These are phyloP conservation scores for Amorphotheca resinae DNA, from an alignment of 495 filamentous ascomycete genomes.

Conservation along the genomic window DNA sequence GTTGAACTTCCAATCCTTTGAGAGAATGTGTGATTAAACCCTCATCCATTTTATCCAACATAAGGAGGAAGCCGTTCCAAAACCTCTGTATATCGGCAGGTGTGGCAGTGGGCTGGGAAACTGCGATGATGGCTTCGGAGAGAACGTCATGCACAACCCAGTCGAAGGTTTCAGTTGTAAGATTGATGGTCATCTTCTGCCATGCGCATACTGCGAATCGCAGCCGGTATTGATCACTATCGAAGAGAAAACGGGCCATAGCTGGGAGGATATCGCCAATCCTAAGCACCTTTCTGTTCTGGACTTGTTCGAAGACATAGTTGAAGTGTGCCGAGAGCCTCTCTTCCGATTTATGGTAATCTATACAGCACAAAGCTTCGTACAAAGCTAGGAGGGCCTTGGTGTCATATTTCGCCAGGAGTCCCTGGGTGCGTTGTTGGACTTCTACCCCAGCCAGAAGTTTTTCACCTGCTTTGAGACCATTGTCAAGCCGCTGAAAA, in stretches of 20 bases:
- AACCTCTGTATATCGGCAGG: conserved; percentile 41
- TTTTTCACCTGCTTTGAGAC: conserved; percentile 33
- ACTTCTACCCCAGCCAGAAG: conserved; percentile 24
- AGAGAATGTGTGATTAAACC: conserved; percentile 66
- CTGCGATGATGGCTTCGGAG: conserved; percentile 26
- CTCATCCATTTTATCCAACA: conserved; percentile 58
- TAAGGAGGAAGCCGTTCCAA: conserved; percentile 62
- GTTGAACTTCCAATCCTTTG: conserved; percentile 56
- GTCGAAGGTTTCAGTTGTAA: conserved; percentile 61
- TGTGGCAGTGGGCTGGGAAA: conserved; percentile 31
- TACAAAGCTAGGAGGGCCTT: conserved; percentile 34
- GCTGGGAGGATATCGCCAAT: conserved; percentile 61
- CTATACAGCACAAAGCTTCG: conserved; percentile 40
- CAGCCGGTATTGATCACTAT: conserved; percentile 41
- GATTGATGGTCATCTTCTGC: conserved; percentile 41
- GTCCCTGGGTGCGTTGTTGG: conserved; percentile 26
- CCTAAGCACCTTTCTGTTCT: conserved; percentile 57
- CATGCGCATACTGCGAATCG: conserved; percentile 60
- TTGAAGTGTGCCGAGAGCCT: conserved; percentile 42
- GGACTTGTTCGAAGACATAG: conserved; percentile 62
- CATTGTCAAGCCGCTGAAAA: conserved; percentile 46
- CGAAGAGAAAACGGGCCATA: conserved; percentile 71
- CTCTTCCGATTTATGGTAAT: conserved; percentile 24
- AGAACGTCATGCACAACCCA: conserved; percentile 67
- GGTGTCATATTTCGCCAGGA: conserved; percentile 27